Base-by-base conservation (phyloP, 2,329 filamentous ascomycete genomes). In the Aspergillus udagawae region DNA sequence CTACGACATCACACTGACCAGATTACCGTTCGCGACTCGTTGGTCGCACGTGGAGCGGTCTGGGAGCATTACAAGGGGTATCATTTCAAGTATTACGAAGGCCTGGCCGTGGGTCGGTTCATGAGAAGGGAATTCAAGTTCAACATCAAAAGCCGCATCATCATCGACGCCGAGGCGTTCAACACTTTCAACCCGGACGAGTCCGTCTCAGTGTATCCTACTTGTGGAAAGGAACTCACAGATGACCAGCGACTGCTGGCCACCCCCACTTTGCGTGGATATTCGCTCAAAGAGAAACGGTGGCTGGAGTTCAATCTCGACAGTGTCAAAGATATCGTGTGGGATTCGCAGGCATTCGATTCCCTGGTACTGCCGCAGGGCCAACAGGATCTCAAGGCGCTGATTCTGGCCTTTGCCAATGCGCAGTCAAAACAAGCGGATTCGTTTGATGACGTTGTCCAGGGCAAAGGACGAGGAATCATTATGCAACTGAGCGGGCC, bases 161-260 rank as follows among this genome's bases (percentile, higher is more conserved):
- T 83, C 45, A 78, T 84, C 49, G 82, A 84, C 58, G 75, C 76
- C 0, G 75, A 80, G 35, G 80, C 79, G 41, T 83, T 73, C 66
- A 77, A 76, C 44, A 68, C 65, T 1, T 82, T 81, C 67, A 76
- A 80, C 41, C 77, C 80, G 0, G 71, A 75, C 57, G 60, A 68
- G 21, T 63, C 70, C 0, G 54, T 78, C 25, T 57, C 62, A n/a
- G 20, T 68, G 21, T 48, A 54, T 12, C 53, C 35, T 4, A 27
- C 55, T 1, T 52, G 61, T 3, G 57, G 57, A 4, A 53, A 59
- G 9, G 63, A 78, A 5, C 63, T 80, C 28, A 71, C 67, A 0
- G 72, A 79, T 23, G 70, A 76, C 8, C 70, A 80, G 54, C 70
- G 75, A 1, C 65, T 81, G 9, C 65, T 80, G 52, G 71, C 77